Conservation (phyloP, 495 filamentous ascomycete species). For the Cladorrhinum samala region DNA sequence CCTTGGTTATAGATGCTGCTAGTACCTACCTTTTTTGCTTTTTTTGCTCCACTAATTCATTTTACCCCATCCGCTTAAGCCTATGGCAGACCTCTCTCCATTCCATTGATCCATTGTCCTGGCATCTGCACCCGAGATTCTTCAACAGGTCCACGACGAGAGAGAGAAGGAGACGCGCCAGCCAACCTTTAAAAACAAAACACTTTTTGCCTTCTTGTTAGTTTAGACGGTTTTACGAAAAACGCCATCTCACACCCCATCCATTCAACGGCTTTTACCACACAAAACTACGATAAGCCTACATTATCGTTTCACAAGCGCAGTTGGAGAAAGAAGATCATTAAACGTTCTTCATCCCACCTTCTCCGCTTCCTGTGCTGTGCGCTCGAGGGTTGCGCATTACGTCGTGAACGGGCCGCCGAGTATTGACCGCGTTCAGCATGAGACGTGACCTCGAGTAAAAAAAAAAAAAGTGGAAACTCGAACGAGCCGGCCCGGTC, state of each 20-base stretch:
- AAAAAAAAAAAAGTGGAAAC: slow-evolving; percentile 21
- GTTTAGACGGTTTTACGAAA: neutral
- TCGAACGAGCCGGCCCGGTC: neutral
- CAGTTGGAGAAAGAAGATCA: too few species aligned
- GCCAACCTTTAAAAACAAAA: neutral
- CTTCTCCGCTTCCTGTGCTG: neutral
- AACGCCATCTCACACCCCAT: neutral
- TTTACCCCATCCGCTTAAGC: too few species aligned
- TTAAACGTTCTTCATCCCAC: neutral
- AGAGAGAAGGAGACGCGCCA: too few species aligned
- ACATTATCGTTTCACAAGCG: too few species aligned
- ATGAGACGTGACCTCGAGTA: slow-evolving; percentile 10
- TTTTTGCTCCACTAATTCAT: too few species aligned
- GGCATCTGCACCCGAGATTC: too few species aligned
- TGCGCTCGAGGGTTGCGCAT: neutral
- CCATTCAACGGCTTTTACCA: neutral
- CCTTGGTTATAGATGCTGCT: too few species aligned
- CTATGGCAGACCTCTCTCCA: too few species aligned
- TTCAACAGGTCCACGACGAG: too few species aligned
- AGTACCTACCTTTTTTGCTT: too few species aligned
- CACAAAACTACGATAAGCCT: neutral
- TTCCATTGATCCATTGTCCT: too few species aligned
- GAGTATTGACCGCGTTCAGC: neutral
- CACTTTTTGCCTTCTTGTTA: too few species aligned
- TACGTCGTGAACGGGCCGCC: slow-evolving; percentile 15